Evolutionary conservation across 2,329 filamentous ascomycete genomes (phyloP).

Genomic region (Ceratocystis cubensis): DNA sequence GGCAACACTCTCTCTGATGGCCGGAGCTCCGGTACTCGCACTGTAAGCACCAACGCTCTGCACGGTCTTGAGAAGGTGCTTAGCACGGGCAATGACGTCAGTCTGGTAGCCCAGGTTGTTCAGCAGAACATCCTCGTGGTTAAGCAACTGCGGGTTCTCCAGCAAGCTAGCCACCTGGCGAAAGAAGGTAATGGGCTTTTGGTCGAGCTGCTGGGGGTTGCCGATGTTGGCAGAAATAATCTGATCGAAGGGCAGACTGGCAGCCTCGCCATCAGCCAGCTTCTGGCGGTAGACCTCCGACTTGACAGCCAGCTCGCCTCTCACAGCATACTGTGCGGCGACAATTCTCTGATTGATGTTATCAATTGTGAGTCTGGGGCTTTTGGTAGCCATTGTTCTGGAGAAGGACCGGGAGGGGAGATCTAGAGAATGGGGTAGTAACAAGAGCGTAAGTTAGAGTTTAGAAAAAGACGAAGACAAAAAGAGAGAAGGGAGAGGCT

Average conservation of each 20-base stretch:
- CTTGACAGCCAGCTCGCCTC: constrained; percentile 86
- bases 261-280: constrained; percentile 45
- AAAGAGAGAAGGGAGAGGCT: not conserved
- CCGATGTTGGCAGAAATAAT: constrained; percentile 98
- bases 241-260: constrained; percentile 64
- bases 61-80: constrained; percentile 65
- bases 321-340: constrained; percentile 87
- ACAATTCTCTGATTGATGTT: constrained; percentile 89
- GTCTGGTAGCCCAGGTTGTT: constrained; percentile 71
- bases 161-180: constrained; percentile 86
- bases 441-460: not conserved
- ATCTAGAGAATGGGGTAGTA: constrained; percentile 11
- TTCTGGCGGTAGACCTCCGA: constrained; percentile 79
- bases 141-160: constrained; percentile 75
- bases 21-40: constrained; percentile 76
- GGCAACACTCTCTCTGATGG: constrained; percentile 79
- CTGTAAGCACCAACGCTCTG: constrained; percentile 95
- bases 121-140: constrained; percentile 69
- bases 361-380: constrained; percentile 51
- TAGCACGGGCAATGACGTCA: constrained; percentile 77
- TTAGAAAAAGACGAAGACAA: not conserved
- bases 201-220: constrained; percentile 96
- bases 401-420: constrained; percentile 7
- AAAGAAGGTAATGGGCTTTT: constrained; percentile 99
- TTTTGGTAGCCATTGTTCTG: constrained; percentile 29